Percentiles rank a stretch among this genome's conserved stretches.
phyloP scores from a whole-genome alignment of 2,329 filamentous ascomycete species.

The Leptographium flavum region DNA sequence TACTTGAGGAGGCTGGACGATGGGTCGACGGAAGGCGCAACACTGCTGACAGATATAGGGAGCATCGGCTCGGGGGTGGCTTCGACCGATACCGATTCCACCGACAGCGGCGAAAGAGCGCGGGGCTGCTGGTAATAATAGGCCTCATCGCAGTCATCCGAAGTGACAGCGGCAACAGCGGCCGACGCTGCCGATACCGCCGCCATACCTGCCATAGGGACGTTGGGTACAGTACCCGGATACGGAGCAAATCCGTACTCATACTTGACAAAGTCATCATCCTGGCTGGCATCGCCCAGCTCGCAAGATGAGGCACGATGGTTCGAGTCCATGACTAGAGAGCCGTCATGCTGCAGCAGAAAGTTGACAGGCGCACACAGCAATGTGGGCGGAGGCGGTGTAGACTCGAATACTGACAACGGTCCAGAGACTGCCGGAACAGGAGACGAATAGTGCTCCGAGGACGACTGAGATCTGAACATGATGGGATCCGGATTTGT shows the following conservation, averaged over 20 bases:
- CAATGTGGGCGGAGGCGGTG: slow-evolving; percentile 33
- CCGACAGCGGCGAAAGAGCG: slow-evolving; percentile 28
- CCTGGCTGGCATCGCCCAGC: slow-evolving; percentile 39
- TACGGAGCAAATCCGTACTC: slow-evolving; percentile 78
- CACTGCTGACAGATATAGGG: slow-evolving; percentile 60
- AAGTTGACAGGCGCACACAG: slow-evolving; percentile 52
- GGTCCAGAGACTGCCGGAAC: slow-evolving; percentile 20
- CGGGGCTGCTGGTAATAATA: slow-evolving; percentile 35
- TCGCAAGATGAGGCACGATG: slow-evolving; percentile 52
- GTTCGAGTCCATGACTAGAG: slow-evolving; percentile 16
- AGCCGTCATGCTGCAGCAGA: slow-evolving; percentile 23
- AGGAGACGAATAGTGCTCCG: slow-evolving; percentile 16
- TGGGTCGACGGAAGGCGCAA: slow-evolving; percentile 59
- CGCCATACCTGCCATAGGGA: neutral
- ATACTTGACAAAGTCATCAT: slow-evolving; percentile 29
- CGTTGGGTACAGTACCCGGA: slow-evolving; percentile 41
- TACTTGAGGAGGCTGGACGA: slow-evolving; percentile 64
- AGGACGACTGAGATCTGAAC: slow-evolving; percentile 24
- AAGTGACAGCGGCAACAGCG: slow-evolving; percentile 13
- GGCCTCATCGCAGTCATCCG: slow-evolving; percentile 13
- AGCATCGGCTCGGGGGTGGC: slow-evolving; percentile 22
- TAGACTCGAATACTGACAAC: slow-evolving; percentile 8
- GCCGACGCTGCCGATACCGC: no score
- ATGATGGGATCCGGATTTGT: slow-evolving; percentile 44
- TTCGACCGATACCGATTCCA: slow-evolving; percentile 17